Conservation (phyloP, 306 rosid species). For the Quercus suber region DNA sequence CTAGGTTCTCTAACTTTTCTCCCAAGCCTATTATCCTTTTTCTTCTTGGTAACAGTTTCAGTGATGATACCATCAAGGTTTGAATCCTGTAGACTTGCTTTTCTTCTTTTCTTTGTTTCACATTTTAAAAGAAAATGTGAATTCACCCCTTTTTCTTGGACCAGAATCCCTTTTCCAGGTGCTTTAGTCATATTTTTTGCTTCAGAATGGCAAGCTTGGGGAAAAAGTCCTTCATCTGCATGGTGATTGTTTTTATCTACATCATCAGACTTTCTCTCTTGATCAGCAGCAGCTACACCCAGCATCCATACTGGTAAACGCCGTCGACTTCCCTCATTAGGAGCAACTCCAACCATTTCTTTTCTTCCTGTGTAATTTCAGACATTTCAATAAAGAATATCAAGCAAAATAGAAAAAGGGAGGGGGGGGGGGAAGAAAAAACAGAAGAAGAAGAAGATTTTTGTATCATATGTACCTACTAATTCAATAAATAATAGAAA, state of each 20-base stretch:
- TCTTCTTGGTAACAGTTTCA: constrained; percentile 35
- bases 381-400: neutral
- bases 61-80: constrained; percentile 5
- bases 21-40: constrained; percentile 9
- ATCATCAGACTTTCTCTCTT: constrained; percentile 25
- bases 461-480: no score
- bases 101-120: constrained; percentile 33
- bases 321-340: constrained; percentile 49
- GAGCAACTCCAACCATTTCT: constrained; percentile 29
- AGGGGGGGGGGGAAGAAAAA: no score
- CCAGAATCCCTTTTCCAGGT: constrained; percentile 14
- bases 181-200: constrained; percentile 5
- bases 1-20: constrained; percentile 27
- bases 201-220: constrained; percentile 14
- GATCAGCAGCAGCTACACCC: constrained; percentile 38
- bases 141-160: constrained; percentile 29
- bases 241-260: constrained; percentile 26
- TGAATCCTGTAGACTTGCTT: constrained; percentile 23
- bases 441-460: neutral
- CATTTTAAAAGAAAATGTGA: constrained; percentile 24
- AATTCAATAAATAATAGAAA: no score
- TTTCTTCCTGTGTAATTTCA: neutral
- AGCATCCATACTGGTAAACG: constrained; percentile 78
- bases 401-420: neutral
- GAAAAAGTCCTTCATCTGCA: constrained; percentile 15